Evolutionary conservation across 2,329 filamentous ascomycete genomes (phyloP), one percentile per base, ranked within the genome.

Genomic region (Aspergillus sp.): DNA sequence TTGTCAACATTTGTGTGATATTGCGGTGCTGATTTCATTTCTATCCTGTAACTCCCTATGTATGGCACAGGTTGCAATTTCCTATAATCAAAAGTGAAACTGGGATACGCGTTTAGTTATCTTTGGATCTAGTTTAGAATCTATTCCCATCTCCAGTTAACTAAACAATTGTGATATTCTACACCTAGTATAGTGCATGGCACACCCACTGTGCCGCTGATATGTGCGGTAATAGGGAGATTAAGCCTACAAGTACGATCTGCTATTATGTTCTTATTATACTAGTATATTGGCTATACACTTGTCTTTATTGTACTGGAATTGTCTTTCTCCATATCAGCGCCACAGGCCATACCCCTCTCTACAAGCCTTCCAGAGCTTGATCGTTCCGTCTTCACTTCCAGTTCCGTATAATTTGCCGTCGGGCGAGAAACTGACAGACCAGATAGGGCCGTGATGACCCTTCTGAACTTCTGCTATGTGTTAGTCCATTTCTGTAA

Each of bases 361-460:
- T 46, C 79, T 79, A 51, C 85, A 87, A 59, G 86, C 86, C 72
- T 89, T 89, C 87, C 87, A 89, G 65, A 99, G 81, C 78, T 99
- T 99, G 74, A 99, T 96, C 0, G 95, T 99, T 41, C 95, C 95
- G 69, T 99, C 95, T 73, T 99, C 95, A 49, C 93, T 97, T 31
- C 91, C 95, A 1, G 95, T 99, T 1, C 93, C 95, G 71, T 98
- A 99, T 7, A 99, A 80, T 72, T 96, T 97, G 47, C 93, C 93
- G 70, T 99, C 95, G 0, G 95, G 95, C 0, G 93, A 95, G 76
- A 96, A 99, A 56, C 89, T 89, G 59, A 96, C 87, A 6, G 92
- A 96, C 95, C 95, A 99, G 61, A 99, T 95, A 1, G 93, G 93
- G 2, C 95, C 95, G 70, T 99, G 95, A 67, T 99, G 95, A 23